phyloP scores from a whole-genome alignment of 371 early-diverging fungal species.

The Apophysomyces trapeziformis region DNA sequence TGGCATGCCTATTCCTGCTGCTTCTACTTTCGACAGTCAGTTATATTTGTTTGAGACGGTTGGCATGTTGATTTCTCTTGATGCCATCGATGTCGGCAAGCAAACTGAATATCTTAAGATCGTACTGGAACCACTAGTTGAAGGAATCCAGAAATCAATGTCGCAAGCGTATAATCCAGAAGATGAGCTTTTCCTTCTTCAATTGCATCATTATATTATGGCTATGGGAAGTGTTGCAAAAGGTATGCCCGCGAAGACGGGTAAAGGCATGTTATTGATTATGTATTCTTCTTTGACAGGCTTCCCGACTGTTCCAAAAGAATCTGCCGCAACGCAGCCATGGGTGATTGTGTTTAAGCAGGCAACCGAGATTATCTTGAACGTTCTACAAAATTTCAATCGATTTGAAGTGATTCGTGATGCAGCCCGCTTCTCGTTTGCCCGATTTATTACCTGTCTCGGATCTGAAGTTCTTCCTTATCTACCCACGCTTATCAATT shows the following conservation, averaged over 20 bases:
- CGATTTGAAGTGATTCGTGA: constrained; percentile 79
- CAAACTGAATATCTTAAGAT: constrained; percentile 80
- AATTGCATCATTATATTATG: constrained; percentile 83
- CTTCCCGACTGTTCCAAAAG: constrained; percentile 76
- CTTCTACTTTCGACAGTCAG: constrained; percentile 80
- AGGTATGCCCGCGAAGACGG: constrained; percentile 43
- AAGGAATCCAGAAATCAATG: constrained; percentile 66
- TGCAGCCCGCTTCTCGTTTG: constrained; percentile 83
- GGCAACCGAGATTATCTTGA: constrained; percentile 80
- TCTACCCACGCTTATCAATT: constrained; percentile 79
- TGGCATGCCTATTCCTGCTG: constrained; percentile 57
- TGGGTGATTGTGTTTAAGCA: constrained; percentile 79
- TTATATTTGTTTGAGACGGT: constrained; percentile 91
- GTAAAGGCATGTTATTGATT: not conserved
- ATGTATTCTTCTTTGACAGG: constrained; percentile 41
- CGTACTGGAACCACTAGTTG: constrained; percentile 81
- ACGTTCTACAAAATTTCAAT: constrained; percentile 73
- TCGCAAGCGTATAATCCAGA: constrained; percentile 60
- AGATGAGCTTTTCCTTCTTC: constrained; percentile 71
- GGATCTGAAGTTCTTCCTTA: constrained; percentile 85
- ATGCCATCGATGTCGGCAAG: constrained; percentile 65
- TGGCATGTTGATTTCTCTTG: constrained; percentile 84
- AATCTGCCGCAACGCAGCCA: constrained; percentile 46
- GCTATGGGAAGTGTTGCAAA: constrained; percentile 90
- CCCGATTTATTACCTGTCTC: constrained; percentile 85